phyloP scores from a whole-genome alignment of 805 yeast genomes.

The Wickerhamiella galacta region DNA sequence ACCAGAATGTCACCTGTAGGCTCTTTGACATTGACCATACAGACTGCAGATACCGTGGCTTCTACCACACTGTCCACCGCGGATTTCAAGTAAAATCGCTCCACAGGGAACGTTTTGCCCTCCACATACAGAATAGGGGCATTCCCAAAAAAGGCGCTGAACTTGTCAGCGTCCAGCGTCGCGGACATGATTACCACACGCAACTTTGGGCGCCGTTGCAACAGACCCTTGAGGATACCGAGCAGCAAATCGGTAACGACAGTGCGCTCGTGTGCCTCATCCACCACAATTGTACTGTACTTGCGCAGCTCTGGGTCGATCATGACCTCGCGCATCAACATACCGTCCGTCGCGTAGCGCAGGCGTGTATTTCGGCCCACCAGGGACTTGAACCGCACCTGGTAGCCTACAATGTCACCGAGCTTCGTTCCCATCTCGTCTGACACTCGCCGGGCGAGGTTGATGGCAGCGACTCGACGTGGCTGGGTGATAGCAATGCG shows the following conservation, averaged over 20 bases:
- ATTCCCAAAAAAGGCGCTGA: slow-evolving; percentile 51
- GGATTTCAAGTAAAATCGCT: slow-evolving; percentile 44
- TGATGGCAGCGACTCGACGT: slow-evolving; percentile 92
- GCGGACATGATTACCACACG: slow-evolving; percentile 88
- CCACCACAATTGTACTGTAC: slow-evolving; percentile 67
- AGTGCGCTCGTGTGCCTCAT: slow-evolving; percentile 97
- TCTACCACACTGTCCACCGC: slow-evolving; percentile 76
- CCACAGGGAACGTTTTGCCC: slow-evolving; percentile 79
- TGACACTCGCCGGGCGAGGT: slow-evolving; percentile 81
- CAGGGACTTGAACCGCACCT: slow-evolving; percentile 76
- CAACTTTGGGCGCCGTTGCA: slow-evolving; percentile 41
- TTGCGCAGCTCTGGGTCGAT: slow-evolving; percentile 42
- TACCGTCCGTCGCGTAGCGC: slow-evolving; percentile 91
- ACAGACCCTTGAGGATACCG: slow-evolving; percentile 67
- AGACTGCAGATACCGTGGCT: slow-evolving; percentile 50
- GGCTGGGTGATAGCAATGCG: slow-evolving; percentile 90
- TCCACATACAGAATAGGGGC: slow-evolving; percentile 80
- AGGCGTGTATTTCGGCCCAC: slow-evolving; percentile 44
- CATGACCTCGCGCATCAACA: slow-evolving; percentile 85
- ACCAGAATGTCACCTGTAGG: slow-evolving; percentile 82
- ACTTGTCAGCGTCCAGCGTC: slow-evolving; percentile 78
- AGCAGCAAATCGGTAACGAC: slow-evolving; percentile 75
- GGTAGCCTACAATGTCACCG: slow-evolving; percentile 79
- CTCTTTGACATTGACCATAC: slow-evolving; percentile 66
- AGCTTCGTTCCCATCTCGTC: slow-evolving; percentile 64